These are phyloP conservation scores for Candida albicans DNA, from an alignment of 1,139 yeast genomes.

Conservation along the genomic window DNA sequence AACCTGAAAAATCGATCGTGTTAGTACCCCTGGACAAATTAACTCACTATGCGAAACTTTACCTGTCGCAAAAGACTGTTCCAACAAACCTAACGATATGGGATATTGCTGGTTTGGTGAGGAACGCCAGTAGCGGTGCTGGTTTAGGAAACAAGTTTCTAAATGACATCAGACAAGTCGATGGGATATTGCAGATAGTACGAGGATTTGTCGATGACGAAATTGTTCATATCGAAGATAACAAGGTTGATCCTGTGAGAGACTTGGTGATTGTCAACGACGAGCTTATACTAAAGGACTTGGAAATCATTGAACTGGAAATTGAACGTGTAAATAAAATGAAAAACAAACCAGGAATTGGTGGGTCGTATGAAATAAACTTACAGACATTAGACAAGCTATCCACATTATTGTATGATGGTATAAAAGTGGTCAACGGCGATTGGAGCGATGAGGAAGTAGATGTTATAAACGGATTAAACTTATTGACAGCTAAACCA, in stretches of 20 bases:
- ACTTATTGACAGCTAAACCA: slow-evolving; percentile 71
- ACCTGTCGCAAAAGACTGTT: slow-evolving; percentile 50
- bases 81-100: slow-evolving; percentile 60
- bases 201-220: slow-evolving; percentile 69
- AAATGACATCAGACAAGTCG: slow-evolving; percentile 70
- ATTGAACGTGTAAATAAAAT: slow-evolving; percentile 47
- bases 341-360: slow-evolving; percentile 39
- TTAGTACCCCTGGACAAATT: slow-evolving; percentile 55
- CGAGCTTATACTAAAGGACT: slow-evolving; percentile 69
- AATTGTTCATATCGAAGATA: slow-evolving; percentile 67
- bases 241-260: slow-evolving; percentile 62
- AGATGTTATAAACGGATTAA: slow-evolving; percentile 55
- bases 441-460: slow-evolving; percentile 53
- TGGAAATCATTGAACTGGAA: slow-evolving; percentile 62
- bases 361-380: slow-evolving; percentile 40
- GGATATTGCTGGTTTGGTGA: slow-evolving; percentile 75
- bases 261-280: slow-evolving; percentile 70
- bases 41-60: slow-evolving; percentile 44
- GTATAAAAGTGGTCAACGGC: slow-evolving; percentile 48
- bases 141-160: slow-evolving; percentile 76
- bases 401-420: slow-evolving; percentile 57
- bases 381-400: slow-evolving; percentile 46
- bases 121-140: slow-evolving; percentile 74
- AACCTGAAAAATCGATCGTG: slow-evolving; percentile 67
- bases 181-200: slow-evolving; percentile 71